phyloP scores from a whole-genome alignment of 2,329 filamentous ascomycete species.

The Diaporthe citri region DNA sequence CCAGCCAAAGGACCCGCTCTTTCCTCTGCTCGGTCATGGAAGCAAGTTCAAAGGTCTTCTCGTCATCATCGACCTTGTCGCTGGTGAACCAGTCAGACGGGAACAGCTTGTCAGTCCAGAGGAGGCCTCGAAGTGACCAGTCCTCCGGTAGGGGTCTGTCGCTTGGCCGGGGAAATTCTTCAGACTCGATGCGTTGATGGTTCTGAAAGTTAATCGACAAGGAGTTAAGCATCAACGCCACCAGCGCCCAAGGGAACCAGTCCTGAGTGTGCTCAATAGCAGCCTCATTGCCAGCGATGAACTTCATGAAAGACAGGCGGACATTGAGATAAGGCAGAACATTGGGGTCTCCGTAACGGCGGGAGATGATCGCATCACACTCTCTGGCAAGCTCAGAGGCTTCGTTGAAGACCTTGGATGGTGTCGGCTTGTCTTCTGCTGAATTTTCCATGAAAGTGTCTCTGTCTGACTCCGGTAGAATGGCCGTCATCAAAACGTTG shows the following conservation, averaged over 20 bases:
- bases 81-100: conserved; percentile 70
- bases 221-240: conserved; percentile 56
- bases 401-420: conserved; percentile 48
- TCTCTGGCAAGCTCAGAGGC: conserved; percentile 57
- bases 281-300: conserved; percentile 55
- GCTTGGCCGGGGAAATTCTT: conserved; percentile 61
- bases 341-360: conserved; percentile 67
- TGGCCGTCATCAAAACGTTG: conserved; percentile 60
- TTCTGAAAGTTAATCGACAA: conserved; percentile 43
- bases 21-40: conserved; percentile 70
- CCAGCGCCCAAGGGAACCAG: conserved; percentile 54
- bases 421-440: conserved; percentile 11
- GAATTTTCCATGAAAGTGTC: conserved; percentile 29
- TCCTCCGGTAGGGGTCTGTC: conserved; percentile 76
- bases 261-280: conserved; percentile 60
- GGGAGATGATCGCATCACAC: conserved; percentile 62
- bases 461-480: conserved; percentile 40
- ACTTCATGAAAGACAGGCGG: conserved; percentile 69
- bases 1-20: conserved; percentile 71
- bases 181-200: conserved; percentile 54
- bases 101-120: conserved; percentile 71
- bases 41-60: conserved; percentile 72
- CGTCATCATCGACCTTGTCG: conserved; percentile 74
- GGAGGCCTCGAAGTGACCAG: conserved; percentile 73
- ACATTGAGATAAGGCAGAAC: conserved; percentile 74